These are phyloP conservation scores for Colletotrichum magnum DNA, from an alignment of 2,329 filamentous ascomycete genomes.

Conservation along the genomic window DNA sequence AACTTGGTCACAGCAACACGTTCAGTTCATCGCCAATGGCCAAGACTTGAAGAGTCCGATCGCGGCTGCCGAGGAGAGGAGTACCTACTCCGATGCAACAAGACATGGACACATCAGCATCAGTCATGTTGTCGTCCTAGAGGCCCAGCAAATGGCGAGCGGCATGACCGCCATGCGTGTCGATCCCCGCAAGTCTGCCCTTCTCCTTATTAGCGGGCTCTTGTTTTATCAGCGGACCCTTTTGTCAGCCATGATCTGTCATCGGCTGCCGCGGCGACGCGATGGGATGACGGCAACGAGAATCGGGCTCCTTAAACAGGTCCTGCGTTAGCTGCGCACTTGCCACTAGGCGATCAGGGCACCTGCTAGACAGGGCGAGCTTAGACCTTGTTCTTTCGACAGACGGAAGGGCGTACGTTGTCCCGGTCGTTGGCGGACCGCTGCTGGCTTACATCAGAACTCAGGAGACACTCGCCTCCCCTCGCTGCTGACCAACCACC, in stretches of 20 bases:
- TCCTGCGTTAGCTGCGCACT: neutral
- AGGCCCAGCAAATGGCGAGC: neutral
- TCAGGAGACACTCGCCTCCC: too few relatives aligned
- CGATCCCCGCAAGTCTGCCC: neutral
- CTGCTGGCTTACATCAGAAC: neutral
- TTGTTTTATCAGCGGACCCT: constrained; percentile 24
- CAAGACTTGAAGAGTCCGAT: neutral
- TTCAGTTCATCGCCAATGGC: neutral
- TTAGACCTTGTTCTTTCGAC: too few relatives aligned
- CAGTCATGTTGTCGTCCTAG: neutral
- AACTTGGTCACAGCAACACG: neutral
- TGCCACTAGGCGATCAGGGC: neutral
- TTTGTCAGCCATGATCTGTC: constrained; percentile 18
- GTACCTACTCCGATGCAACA: neutral
- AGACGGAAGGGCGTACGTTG: too few relatives aligned
- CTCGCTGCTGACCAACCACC: neutral
- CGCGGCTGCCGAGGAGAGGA: constrained; percentile 22
- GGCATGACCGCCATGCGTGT: neutral
- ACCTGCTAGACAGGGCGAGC: neutral
- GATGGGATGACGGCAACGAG: neutral
- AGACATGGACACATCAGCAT: constrained; percentile 10
- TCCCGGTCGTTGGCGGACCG: too few relatives aligned
- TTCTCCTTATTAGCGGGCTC: constrained; percentile 5
- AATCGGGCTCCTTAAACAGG: constrained; percentile 15
- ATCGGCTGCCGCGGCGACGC: constrained; percentile 14